phyloP scores from a whole-genome alignment of 2,329 filamentous ascomycete genomes.

The Thermomyces lanuginosus region DNA sequence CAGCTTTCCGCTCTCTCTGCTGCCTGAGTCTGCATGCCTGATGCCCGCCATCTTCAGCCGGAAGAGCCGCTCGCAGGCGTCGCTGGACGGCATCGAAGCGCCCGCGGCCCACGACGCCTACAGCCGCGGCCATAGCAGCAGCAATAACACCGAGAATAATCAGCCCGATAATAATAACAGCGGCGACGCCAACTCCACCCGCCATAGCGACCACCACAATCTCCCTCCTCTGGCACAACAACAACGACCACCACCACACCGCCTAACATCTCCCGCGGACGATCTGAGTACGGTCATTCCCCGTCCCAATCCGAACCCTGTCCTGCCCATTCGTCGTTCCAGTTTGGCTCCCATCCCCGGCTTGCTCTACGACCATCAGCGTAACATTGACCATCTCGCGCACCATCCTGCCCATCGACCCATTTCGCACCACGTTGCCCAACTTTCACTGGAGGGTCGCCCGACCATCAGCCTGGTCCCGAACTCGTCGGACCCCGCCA shows the following conservation, averaged over 20 bases:
- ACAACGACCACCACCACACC: conserved; percentile 2
- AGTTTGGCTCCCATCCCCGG: conserved; percentile 1
- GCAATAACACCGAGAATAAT: conserved; percentile 2
- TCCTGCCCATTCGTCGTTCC: conserved; percentile 1
- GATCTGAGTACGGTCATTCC: not conserved
- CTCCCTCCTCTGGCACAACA: conserved; percentile 2
- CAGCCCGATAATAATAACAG: not conserved
- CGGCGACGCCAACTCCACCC: conserved; percentile 1
- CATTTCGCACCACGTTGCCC: conserved; percentile 2
- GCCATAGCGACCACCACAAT: not conserved
- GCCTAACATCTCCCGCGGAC: not conserved
- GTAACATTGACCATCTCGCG: conserved; percentile 4
- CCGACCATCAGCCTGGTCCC: conserved; percentile 5
- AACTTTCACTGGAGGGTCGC: conserved; percentile 1
- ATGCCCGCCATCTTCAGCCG: conserved; percentile 7
- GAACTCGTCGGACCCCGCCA: too few species aligned
- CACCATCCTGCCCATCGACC: conserved; percentile 6
- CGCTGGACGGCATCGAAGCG: conserved; percentile 1
- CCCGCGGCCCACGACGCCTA: conserved; percentile 1
- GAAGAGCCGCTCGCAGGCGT: conserved; percentile 7
- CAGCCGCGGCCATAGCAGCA: conserved; percentile 2
- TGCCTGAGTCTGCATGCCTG: too few species aligned
- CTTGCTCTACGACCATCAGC: conserved; percentile 1
- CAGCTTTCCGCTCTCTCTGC: too few species aligned
- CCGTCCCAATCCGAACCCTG: not conserved